Evolutionary conservation across 768 basidiomycete species (phyloP).

Genomic region (Ramaria sp.): DNA sequence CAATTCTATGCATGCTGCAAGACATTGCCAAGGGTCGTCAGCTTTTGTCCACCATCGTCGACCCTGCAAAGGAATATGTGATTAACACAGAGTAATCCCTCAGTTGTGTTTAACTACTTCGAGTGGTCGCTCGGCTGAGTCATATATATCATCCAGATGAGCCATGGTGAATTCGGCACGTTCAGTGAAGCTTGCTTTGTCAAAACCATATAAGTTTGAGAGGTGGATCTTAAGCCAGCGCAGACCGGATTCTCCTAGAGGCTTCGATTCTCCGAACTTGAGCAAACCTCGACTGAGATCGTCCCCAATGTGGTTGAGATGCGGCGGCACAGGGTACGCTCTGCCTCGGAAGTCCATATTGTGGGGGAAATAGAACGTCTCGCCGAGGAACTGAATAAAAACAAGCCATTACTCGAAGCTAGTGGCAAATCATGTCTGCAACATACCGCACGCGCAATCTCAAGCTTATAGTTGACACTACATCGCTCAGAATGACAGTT

Average conservation of each 20-base stretch:
- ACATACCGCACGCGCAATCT: slow-evolving; percentile 79
- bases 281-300: slow-evolving; percentile 85
- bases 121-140: slow-evolving; percentile 74
- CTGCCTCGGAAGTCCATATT: slow-evolving; percentile 97
- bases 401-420: neutral
- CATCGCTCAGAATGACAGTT: slow-evolving; percentile 89
- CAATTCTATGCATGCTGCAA: slow-evolving; percentile 89
- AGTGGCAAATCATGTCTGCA: slow-evolving; percentile 19
- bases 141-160: slow-evolving; percentile 66
- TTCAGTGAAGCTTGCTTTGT: slow-evolving; percentile 91
- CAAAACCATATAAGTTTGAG: slow-evolving; percentile 86
- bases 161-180: slow-evolving; percentile 71
- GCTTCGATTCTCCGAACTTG: slow-evolving; percentile 67
- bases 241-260: slow-evolving; percentile 75
- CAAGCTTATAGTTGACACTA: slow-evolving; percentile 91
- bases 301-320: slow-evolving; percentile 92
- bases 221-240: slow-evolving; percentile 95
- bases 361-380: slow-evolving; percentile 86
- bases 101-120: slow-evolving; percentile 35
- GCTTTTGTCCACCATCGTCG: slow-evolving; percentile 81
- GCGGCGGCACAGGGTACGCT: slow-evolving; percentile 93
- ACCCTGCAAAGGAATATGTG: slow-evolving; percentile 33
- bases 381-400: slow-evolving; percentile 60
- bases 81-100: neutral
- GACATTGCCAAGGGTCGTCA: slow-evolving; percentile 96